These are phyloP conservation scores for Ensete ventricosum DNA, from an alignment of 176 grass and related monocot genomes.

Conservation along the genomic window DNA sequence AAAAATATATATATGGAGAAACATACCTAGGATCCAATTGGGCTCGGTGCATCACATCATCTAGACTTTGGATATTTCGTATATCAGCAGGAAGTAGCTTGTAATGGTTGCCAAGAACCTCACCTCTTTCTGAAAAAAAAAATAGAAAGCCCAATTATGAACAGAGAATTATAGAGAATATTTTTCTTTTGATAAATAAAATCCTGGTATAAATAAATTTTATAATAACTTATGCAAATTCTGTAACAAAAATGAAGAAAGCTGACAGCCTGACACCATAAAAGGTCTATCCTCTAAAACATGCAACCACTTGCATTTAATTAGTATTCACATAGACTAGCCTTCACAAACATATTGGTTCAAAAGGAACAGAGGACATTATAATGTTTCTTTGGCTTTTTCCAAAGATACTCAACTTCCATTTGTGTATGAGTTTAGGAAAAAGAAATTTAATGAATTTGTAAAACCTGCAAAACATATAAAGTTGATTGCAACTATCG, in stretches of 20 bases:
- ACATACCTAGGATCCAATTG: slow-evolving; percentile 67
- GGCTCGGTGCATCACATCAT: slow-evolving; percentile 54
- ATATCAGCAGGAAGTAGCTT: slow-evolving; percentile 86
- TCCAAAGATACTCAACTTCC: too few relatives aligned
- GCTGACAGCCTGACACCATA: neutral
- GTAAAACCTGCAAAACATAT: too few relatives aligned
- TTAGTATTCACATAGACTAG: too few relatives aligned
- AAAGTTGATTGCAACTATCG: too few relatives aligned
- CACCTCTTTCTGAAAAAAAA: slow-evolving; percentile 60
- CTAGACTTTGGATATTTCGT: slow-evolving; percentile 62
- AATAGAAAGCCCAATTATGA: slow-evolving; percentile 16
- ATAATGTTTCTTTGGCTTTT: too few relatives aligned
- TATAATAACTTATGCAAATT: neutral
- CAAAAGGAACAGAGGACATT: too few relatives aligned
- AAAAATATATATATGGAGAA: slow-evolving; percentile 1
- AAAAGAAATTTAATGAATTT: too few relatives aligned
- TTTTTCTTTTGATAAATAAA: neutral
- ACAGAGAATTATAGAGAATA: neutral
- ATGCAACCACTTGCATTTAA: neutral
- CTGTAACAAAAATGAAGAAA: neutral
- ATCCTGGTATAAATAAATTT: neutral
- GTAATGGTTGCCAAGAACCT: slow-evolving; percentile 70
- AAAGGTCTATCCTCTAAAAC: neutral
- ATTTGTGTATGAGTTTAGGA: too few relatives aligned
- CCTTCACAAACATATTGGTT: too few relatives aligned